Conservation (phyloP, 2,329 filamentous ascomycete species). For the Trichoderma pleuroti region DNA sequence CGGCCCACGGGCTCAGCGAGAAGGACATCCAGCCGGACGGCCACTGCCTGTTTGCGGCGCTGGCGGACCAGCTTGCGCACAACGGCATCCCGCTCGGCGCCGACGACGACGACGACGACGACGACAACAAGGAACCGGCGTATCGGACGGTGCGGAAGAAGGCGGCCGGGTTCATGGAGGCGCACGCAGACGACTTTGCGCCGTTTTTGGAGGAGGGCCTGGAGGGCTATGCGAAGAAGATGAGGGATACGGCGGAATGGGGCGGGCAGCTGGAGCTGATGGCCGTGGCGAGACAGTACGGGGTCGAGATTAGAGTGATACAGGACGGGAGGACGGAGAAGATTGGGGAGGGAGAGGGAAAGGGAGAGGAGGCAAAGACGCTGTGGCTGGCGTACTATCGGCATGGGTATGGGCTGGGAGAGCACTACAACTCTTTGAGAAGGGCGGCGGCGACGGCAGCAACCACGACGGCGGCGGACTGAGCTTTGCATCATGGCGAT, state of each 20-base stretch:
- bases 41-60: constrained; percentile 89
- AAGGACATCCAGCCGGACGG: constrained; percentile 84
- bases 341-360: constrained; percentile 53
- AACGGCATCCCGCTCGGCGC: constrained; percentile 42
- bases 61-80: constrained; percentile 75
- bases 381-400: constrained; percentile 94
- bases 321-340: constrained; percentile 79
- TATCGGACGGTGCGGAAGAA: constrained; percentile 67
- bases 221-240: constrained; percentile 67
- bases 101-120: constrained; percentile 24
- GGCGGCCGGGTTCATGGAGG: constrained; percentile 73
- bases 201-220: constrained; percentile 84
- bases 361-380: constrained; percentile 50
- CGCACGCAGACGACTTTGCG: constrained; percentile 74
- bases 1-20: constrained; percentile 62
- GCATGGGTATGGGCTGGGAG: constrained; percentile 88
- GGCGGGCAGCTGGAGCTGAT: constrained; percentile 87
- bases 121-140: constrained; percentile 34
- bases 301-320: constrained; percentile 76
- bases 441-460: constrained; percentile 33
- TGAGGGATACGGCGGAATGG: constrained; percentile 89
- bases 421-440: constrained; percentile 92
- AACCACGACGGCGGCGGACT: neutral
- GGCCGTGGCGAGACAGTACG: constrained; percentile 78
- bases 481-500: neutral